phyloP scores from a whole-genome alignment of 1,284 basidiomycete genomes.

The Sporisorium exsertum region DNA sequence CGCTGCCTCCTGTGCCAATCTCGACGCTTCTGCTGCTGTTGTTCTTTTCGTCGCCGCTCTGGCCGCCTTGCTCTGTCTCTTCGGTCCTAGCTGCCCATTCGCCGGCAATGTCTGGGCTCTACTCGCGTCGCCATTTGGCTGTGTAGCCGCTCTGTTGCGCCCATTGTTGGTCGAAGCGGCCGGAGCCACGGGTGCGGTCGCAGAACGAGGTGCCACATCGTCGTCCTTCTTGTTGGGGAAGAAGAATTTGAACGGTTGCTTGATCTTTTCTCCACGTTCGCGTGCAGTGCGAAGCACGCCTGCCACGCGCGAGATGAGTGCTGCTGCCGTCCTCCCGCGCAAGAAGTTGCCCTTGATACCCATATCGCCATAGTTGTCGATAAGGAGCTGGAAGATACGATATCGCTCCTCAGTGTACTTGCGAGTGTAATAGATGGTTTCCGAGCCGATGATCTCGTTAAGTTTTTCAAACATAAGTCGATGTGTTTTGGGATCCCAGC shows the following conservation, averaged over 20 bases:
- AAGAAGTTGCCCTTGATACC: conserved; percentile 43
- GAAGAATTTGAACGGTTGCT: conserved; percentile 47
- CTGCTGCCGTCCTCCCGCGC: conserved; percentile 31
- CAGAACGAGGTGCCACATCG: conserved; percentile 6
- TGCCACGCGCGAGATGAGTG: conserved; percentile 35
- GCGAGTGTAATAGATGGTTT: conserved; percentile 38
- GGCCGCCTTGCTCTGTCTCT: conserved; percentile 2
- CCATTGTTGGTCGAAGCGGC: not conserved
- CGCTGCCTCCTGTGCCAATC: not conserved
- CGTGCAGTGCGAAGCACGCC: conserved; percentile 32
- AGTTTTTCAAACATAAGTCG: conserved; percentile 51
- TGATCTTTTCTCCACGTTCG: conserved; percentile 41
- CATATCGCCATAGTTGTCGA: conserved; percentile 43
- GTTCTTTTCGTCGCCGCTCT: not conserved
- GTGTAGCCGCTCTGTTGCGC: conserved; percentile 1
- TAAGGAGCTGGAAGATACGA: conserved; percentile 41
- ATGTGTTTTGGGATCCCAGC: conserved; percentile 41
- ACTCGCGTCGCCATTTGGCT: not conserved
- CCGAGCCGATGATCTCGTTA: conserved; percentile 40
- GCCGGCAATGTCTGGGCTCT: conserved; percentile 21
- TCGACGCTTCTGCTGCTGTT: not conserved
- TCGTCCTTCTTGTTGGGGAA: conserved; percentile 42
- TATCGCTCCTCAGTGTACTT: conserved; percentile 42
- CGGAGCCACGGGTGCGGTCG: conserved; percentile 13
- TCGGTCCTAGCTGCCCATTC: not conserved